A percentile compares a stretch with the other conserved stretches of the same genome.
Conservation (phyloP, 139 green algal genomes). For the Coccomyxa sp. region DNA sequence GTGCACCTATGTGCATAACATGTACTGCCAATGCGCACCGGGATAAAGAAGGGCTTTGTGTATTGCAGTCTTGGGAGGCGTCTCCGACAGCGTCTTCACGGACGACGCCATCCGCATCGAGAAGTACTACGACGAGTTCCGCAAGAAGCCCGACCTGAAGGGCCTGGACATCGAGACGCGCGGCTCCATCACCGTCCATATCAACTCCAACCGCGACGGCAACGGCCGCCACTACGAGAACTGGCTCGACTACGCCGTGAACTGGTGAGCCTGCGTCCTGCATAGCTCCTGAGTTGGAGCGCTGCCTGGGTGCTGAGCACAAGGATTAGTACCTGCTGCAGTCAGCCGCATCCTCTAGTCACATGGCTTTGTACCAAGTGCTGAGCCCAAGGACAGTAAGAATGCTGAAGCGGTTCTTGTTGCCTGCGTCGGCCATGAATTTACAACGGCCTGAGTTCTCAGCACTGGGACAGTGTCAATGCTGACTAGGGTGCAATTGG, state of each 20-base stretch:
- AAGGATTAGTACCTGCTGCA: too few species aligned
- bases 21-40: not conserved
- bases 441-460: too few species aligned
- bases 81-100: conserved; percentile 39
- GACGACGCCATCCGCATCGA: conserved; percentile 81
- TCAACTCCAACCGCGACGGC: conserved; percentile 75
- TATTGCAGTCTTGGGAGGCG: not conserved
- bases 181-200: conserved; percentile 69
- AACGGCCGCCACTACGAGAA: conserved; percentile 38
- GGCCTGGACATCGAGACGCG: conserved; percentile 32
- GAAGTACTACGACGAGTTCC: conserved; percentile 46
- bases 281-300: not conserved
- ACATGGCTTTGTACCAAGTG: too few species aligned
- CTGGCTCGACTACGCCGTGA: conserved; percentile 75
- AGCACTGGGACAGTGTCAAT: too few species aligned
- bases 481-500: too few species aligned
- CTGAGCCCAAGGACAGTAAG: too few species aligned
- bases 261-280: conserved; percentile 47
- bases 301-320: too few species aligned
- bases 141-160: conserved; percentile 6
- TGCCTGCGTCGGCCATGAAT: too few species aligned
- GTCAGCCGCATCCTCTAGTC: too few species aligned
- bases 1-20: too few species aligned
- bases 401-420: too few species aligned
- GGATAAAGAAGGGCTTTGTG: not conserved